Conservation (phyloP, 257 asterid species). For the Solanum arcanum region DNA sequence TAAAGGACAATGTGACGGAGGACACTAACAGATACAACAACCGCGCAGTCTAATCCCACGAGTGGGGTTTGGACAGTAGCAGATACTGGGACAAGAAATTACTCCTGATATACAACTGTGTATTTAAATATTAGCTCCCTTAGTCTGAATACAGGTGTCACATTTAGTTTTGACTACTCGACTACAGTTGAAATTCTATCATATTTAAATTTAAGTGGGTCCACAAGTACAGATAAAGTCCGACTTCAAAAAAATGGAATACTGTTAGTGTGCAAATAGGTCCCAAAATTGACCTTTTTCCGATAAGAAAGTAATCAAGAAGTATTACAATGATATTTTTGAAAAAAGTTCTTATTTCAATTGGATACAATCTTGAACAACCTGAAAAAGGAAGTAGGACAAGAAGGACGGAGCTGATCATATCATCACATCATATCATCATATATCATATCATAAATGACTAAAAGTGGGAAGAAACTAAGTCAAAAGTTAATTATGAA, state of each 20-base stretch:
- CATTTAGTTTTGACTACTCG: neutral
- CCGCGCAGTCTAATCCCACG: neutral
- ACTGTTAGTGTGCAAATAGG: neutral
- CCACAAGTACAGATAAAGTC: neutral
- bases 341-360: neutral
- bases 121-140: neutral
- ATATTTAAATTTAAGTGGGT: neutral
- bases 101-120: neutral
- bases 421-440: no score
- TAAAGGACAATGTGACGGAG: neutral
- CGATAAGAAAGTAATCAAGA: neutral
- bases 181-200: neutral
- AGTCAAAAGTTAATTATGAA: no score
- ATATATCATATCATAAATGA: no score
- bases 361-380: neutral
- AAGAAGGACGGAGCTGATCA: neutral
- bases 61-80: neutral
- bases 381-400: neutral
- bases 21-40: neutral
- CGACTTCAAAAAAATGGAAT: neutral
- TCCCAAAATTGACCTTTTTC: neutral
- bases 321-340: neutral
- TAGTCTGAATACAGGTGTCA: neutral
- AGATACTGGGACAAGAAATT: neutral
- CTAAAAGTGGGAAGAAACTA: no score